Percentiles rank a stretch among this genome's conserved stretches.
phyloP scores from a whole-genome alignment of 257 asterid genomes.

The Solanum bulbocastanum region DNA sequence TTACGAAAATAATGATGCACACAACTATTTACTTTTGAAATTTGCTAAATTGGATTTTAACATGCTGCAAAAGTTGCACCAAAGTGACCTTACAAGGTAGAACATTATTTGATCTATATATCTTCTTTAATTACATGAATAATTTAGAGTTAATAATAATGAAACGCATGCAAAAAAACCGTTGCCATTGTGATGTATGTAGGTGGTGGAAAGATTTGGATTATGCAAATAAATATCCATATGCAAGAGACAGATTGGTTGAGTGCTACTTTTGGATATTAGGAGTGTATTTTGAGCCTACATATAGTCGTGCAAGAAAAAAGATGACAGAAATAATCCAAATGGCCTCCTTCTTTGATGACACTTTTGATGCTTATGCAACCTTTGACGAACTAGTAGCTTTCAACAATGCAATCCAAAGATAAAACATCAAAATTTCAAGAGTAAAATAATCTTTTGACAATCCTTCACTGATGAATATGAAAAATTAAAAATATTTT shows the following conservation, averaged over 20 bases:
- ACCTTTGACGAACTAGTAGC: slow-evolving; percentile 13
- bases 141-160: no score
- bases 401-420: slow-evolving; percentile 25
- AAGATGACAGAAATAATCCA: neutral
- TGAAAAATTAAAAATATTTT: no score
- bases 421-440: neutral
- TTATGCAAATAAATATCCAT: slow-evolving; percentile 2
- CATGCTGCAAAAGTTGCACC: neutral
- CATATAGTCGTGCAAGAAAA: slow-evolving; percentile 14
- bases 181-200: neutral
- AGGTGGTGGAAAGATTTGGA: slow-evolving; percentile 21
- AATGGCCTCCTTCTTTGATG: slow-evolving; percentile 15
- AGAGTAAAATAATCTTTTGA: no score
- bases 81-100: neutral
- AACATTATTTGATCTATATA: neutral
- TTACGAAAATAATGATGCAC: neutral
- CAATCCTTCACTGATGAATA: neutral
- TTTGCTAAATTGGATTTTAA: neutral
- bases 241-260: slow-evolving; percentile 29
- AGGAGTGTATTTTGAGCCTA: slow-evolving; percentile 25
- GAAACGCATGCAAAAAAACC: no score
- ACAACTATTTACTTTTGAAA: no score
- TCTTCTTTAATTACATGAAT: neutral
- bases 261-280: slow-evolving; percentile 23
- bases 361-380: slow-evolving; percentile 22